Evolutionary conservation across 148 eudicot species (phyloP).

Genomic region (Camellia granthamiana): DNA sequence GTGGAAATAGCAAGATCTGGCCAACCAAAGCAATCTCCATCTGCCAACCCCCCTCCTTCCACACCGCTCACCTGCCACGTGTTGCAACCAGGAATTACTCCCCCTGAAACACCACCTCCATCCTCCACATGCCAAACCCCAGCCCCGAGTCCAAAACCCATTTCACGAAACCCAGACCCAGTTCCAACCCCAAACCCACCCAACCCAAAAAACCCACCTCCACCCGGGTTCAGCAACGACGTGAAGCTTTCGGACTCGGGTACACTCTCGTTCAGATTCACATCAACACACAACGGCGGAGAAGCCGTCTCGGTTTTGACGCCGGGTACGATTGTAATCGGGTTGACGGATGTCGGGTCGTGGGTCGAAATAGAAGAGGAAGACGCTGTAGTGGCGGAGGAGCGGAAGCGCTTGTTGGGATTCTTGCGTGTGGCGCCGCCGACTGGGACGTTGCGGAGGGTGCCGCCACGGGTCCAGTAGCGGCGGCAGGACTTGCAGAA

Average conservation of each 20-base stretch:
- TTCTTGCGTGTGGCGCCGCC: constrained; percentile 39
- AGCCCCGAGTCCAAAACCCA: constrained; percentile 18
- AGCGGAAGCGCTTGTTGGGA: constrained; percentile 31
- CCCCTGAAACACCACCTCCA: neutral
- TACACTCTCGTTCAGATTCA: constrained; percentile 20
- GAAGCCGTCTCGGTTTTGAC: constrained; percentile 7
- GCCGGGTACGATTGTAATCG: neutral
- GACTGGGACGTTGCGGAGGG: constrained; percentile 45
- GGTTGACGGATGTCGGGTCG: constrained; percentile 8
- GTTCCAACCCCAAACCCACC: constrained; percentile 25
- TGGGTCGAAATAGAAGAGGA: neutral
- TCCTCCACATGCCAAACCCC: constrained; percentile 26
- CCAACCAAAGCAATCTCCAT: constrained; percentile 36
- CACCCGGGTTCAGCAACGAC: constrained; percentile 11
- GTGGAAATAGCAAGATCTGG: constrained; percentile 50
- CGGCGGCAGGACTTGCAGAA: constrained; percentile 49
- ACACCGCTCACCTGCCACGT: constrained; percentile 30
- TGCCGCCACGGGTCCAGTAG: constrained; percentile 49
- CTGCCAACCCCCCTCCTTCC: constrained; percentile 23
- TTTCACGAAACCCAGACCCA: constrained; percentile 25
- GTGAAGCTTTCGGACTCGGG: constrained; percentile 20
- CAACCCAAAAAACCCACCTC: constrained; percentile 13
- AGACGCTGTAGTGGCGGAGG: neutral
- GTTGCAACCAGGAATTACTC: constrained; percentile 16
- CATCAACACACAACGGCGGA: neutral